Percentiles rank a stretch among this genome's conserved stretches.
phyloP scores from a whole-genome alignment of 2,329 filamentous ascomycete genomes.

The Thelonectria rubi region DNA sequence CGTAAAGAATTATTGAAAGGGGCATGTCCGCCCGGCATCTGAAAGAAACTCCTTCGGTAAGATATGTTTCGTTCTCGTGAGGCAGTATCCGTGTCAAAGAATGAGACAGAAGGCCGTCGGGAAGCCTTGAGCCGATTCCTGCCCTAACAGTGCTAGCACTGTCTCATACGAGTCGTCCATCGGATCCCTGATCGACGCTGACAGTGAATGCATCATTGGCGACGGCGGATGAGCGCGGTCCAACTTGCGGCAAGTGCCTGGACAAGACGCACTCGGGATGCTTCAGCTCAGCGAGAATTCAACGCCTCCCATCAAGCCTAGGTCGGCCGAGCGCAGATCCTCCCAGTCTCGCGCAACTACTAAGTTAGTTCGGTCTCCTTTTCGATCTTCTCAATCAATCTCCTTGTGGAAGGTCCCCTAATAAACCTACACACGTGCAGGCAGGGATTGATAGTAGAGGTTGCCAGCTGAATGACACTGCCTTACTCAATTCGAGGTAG shows the following conservation, averaged over 20 bases:
- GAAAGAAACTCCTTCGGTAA: not conserved
- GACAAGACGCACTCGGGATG: not conserved
- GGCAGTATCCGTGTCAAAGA: not conserved
- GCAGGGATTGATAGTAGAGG: constrained; percentile 7
- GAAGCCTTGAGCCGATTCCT: not conserved
- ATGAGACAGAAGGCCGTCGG: not conserved
- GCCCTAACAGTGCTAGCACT: not conserved
- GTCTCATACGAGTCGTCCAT: not conserved
- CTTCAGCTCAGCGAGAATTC: constrained; percentile 8
- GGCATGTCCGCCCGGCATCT: not conserved
- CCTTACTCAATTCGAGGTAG: not conserved
- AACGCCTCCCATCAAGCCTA: not conserved
- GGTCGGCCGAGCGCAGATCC: constrained; percentile 16
- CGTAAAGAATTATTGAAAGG: not conserved
- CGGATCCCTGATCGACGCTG: constrained; percentile 8
- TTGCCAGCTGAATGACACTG: not conserved
- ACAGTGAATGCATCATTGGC: not conserved
- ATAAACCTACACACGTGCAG: constrained; percentile 5
- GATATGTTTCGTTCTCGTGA: not conserved
- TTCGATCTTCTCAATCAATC: constrained; percentile 2
- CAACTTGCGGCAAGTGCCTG: constrained; percentile 13
- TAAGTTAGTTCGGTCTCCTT: constrained; percentile 1
- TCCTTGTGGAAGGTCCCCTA: constrained; percentile 19
- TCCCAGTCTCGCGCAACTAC: constrained; percentile 3
- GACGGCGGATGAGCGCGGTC: constrained; percentile 3